These are phyloP conservation scores for Magnusiomyces sp. DNA, from an alignment of 1,139 yeast genomes.

Conservation along the genomic window DNA sequence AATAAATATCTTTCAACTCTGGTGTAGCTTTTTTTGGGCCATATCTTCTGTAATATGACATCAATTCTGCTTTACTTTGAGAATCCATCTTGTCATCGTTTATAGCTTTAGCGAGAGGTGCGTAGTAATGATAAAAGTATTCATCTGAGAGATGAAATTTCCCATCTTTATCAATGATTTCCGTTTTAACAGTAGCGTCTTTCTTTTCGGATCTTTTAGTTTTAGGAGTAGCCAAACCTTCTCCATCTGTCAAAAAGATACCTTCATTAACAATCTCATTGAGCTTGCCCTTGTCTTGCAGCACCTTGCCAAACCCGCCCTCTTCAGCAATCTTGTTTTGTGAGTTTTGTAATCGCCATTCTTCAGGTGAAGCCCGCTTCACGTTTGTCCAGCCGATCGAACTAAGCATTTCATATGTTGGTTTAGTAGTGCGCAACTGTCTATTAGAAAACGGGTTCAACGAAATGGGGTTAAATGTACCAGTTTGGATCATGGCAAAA, in stretches of 20 bases:
- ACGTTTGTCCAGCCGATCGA: conserved; percentile 90
- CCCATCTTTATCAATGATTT: not conserved
- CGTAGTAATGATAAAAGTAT: not conserved
- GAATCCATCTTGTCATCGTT: not conserved
- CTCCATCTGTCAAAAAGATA: conserved; percentile 56
- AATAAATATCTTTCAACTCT: not conserved
- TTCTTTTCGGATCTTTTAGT: no score
- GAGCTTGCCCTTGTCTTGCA: conserved; percentile 58
- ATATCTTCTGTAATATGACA: not conserved
- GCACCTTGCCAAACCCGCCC: conserved; percentile 78
- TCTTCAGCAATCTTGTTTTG: conserved; percentile 44
- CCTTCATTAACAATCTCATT: no score
- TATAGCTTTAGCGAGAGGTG: not conserved
- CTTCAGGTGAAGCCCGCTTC: conserved; percentile 60
- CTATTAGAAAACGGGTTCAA: conserved; percentile 37
- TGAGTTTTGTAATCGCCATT: conserved; percentile 57
- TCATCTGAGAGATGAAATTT: not conserved
- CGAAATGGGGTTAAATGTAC: conserved; percentile 67
- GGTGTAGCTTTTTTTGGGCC: not conserved
- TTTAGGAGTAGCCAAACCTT: conserved; percentile 60
- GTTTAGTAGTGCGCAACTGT: not conserved
- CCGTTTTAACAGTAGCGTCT: not conserved
- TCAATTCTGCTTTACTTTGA: not conserved
- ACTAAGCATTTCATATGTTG: conserved; percentile 43
- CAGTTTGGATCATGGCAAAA: conserved; percentile 52